A percentile compares a stretch with the other conserved stretches of the same genome.
Evolutionary conservation across 2,329 filamentous ascomycete species (phyloP).

Genomic region (Aureobasidium sp.): DNA sequence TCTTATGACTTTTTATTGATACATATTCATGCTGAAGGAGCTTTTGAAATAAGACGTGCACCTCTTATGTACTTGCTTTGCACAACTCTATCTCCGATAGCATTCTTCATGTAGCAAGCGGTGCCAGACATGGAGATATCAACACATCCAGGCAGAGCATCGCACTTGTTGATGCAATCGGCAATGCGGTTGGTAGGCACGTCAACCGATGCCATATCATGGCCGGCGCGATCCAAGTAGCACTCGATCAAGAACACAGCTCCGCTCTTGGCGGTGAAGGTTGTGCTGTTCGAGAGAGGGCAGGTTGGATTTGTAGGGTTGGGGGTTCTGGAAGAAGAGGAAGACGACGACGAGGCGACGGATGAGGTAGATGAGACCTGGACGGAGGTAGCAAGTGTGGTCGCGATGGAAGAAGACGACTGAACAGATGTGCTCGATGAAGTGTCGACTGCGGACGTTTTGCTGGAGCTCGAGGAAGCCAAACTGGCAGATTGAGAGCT

Average conservation of each 20-base stretch:
- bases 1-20: too few relatives aligned
- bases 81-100: not conserved
- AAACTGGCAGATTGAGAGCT: not conserved
- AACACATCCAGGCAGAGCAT: constrained; percentile 6
- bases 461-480: not conserved
- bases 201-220: constrained; percentile 10
- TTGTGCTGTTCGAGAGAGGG: not conserved
- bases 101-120: constrained; percentile 15
- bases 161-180: constrained; percentile 14
- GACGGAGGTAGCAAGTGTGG: not conserved
- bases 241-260: constrained; percentile 13
- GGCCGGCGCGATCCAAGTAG: constrained; percentile 14
- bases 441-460: not conserved
- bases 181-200: constrained; percentile 8
- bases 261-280: not conserved
- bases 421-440: not conserved
- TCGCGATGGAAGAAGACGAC: not conserved
- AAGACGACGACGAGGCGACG: not conserved
- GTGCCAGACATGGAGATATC: constrained; percentile 19
- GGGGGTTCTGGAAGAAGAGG: not conserved
- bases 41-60: not conserved
- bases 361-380: not conserved
- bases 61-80: constrained; percentile 2
- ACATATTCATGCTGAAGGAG: not conserved
- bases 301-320: not conserved